Conservation (phyloP, 192 early-diverging fungal genomes). For the Entophlyctis helioformis region DNA sequence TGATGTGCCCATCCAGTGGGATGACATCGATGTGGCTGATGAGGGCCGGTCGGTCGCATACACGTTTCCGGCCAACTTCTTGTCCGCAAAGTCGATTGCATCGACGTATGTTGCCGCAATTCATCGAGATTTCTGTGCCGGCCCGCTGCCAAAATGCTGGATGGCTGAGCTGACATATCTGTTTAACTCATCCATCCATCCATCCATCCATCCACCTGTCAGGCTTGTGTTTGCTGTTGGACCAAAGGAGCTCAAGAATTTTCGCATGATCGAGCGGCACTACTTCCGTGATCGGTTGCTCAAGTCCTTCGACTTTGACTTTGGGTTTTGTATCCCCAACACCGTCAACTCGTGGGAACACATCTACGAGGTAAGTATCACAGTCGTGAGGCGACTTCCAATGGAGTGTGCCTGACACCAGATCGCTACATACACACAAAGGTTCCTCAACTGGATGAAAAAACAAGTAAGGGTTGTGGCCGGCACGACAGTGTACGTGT, state of each 20-base stretch:
- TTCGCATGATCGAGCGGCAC: constrained; percentile 45
- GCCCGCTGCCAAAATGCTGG: background rate
- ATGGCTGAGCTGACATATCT: constrained; percentile 4
- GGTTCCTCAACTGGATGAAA: constrained; percentile 12
- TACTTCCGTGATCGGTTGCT: constrained; percentile 38
- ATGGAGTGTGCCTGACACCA: no score
- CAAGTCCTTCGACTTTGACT: constrained; percentile 41
- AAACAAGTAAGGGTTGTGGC: constrained; percentile 9
- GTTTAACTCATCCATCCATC: no score
- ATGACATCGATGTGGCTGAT: no score
- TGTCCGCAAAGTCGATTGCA: background rate
- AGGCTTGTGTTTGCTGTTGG: constrained; percentile 41
- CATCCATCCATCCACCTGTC: constrained; percentile 1
- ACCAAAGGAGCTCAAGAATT: constrained; percentile 21
- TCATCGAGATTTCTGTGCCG: background rate
- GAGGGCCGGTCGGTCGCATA: no score
- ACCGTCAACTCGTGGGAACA: constrained; percentile 41
- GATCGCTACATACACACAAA: no score
- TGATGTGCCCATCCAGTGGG: no score
- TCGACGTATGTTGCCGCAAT: background rate
- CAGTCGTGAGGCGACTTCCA: no score
- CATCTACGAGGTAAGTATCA: constrained; percentile 31
- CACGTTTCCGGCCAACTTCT: no score
- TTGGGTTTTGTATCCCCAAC: constrained; percentile 46
- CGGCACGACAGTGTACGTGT: no score